Percentiles rank a stretch among this genome's conserved stretches.
These are phyloP conservation scores for Xylariomycetidae sp. DNA, from an alignment of 2,329 filamentous ascomycete species.

Conservation along the genomic window DNA sequence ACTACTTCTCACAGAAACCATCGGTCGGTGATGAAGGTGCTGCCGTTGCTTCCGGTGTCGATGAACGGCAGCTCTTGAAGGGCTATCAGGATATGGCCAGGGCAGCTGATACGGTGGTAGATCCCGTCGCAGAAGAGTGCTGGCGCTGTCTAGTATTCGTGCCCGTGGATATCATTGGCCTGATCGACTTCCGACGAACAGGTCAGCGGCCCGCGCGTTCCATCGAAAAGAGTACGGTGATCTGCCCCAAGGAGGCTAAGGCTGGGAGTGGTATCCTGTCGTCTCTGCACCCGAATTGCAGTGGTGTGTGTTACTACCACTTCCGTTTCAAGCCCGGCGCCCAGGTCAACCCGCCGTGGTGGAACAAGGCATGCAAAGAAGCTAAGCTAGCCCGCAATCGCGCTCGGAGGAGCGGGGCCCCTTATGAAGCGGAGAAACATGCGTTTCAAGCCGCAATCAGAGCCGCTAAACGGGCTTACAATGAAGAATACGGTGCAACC, in stretches of 20 bases:
- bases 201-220: background rate
- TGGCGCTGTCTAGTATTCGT: background rate
- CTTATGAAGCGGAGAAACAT: background rate
- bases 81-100: constrained; percentile 1
- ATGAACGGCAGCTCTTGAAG: background rate
- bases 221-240: too few species aligned
- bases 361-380: background rate
- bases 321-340: background rate
- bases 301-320: background rate
- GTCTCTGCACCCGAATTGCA: background rate
- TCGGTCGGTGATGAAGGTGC: background rate
- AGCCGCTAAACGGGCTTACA: constrained; percentile 1
- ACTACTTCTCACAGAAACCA: background rate
- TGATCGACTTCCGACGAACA: constrained; percentile 1
- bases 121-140: background rate
- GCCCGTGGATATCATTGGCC: background rate
- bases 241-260: background rate
- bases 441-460: constrained; percentile 1
- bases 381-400: background rate
- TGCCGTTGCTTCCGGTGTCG: too few species aligned
- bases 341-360: background rate
- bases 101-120: background rate
- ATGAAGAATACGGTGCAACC: constrained; percentile 1
- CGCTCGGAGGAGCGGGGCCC: background rate
- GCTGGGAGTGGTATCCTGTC: constrained; percentile 1